Base-by-base conservation (phyloP, 1,139 yeast genomes). In the Pichia sp. region DNA sequence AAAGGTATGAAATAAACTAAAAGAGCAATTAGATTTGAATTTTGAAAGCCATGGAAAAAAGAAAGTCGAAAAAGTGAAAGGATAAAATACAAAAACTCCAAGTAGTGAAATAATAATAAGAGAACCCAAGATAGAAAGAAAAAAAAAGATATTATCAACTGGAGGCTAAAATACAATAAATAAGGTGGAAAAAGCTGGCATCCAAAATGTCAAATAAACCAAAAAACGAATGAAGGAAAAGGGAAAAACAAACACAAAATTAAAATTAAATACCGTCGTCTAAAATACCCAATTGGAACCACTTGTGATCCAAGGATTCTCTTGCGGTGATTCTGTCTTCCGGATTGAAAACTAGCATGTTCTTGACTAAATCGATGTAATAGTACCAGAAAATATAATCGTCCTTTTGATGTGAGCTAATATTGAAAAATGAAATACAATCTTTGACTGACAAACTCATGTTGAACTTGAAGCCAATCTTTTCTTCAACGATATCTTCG, bases 381-480 rank as follows among this genome's bases (percentile, higher is more conserved):
- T 77, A 78, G 74, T 79, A 85, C 93, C 93, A 85, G 60, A 85
- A 85, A 33, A 81, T 75, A 62, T 84, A 83, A 50, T 81, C 79
- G 47, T 73, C 76, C 37, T 67, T 48, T 28, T 61, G 58, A 19
- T 52, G 51, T 35, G 54, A 52, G 3, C 48, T 33, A 14, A 60
- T 51, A 38, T 53, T 54, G 45, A 54, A 60, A 22, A 40, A 45
- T 18, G 45, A 47, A 2, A 59, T 38, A 2, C 62, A 53, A 22
- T 62, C 66, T 22, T 45, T 76, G 8, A 19, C 19, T 2, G 44
- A 48, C 50, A 40, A n/a, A 15, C 15, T 32, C 19, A 63, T 54
- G 48, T 67, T 58, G 48, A 66, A 66, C 37, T 56, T 57, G 34
- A 65, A 57, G 5, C 71, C 67, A 28, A 62, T 59, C 46, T 62